A percentile compares a stretch with the other conserved stretches of the same genome.
These are phyloP conservation scores for Wickerhamiella infanticola DNA, from an alignment of 1,139 yeast species.

Conservation along the genomic window DNA sequence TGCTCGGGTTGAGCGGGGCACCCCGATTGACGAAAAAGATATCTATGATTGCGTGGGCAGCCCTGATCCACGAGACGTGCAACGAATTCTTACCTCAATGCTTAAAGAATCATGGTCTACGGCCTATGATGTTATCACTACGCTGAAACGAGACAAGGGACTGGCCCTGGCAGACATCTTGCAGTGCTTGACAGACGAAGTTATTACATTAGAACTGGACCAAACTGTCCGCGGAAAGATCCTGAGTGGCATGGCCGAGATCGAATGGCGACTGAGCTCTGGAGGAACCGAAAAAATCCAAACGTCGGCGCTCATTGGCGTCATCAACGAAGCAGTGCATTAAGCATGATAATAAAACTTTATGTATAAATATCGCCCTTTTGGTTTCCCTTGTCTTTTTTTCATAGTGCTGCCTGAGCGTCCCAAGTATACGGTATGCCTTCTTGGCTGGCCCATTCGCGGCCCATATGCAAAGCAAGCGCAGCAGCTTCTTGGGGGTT, in stretches of 20 bases:
- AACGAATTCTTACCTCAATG: conserved; percentile 56
- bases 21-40: conserved; percentile 49
- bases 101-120: conserved; percentile 83
- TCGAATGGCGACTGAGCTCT: conserved; percentile 77
- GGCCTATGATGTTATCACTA: conserved; percentile 47
- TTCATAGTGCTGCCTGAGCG: not conserved
- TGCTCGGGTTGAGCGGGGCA: conserved; percentile 47
- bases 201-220: conserved; percentile 51
- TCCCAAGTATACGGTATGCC: conserved; percentile 12
- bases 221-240: conserved; percentile 46
- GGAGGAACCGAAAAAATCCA: conserved; percentile 92
- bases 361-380: not conserved
- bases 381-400: not conserved
- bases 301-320: conserved; percentile 80
- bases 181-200: conserved; percentile 54
- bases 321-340: conserved; percentile 36
- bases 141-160: conserved; percentile 57
- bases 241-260: conserved; percentile 59
- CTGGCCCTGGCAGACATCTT: conserved; percentile 78
- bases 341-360: not conserved
- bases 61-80: conserved; percentile 79
- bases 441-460: conserved; percentile 14
- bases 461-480: conserved; percentile 22
- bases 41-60: conserved; percentile 93
- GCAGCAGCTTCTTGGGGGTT: conserved; percentile 29